Base-by-base conservation (phyloP, 2,329 filamentous ascomycete species). In the Mariannaea elegans region DNA sequence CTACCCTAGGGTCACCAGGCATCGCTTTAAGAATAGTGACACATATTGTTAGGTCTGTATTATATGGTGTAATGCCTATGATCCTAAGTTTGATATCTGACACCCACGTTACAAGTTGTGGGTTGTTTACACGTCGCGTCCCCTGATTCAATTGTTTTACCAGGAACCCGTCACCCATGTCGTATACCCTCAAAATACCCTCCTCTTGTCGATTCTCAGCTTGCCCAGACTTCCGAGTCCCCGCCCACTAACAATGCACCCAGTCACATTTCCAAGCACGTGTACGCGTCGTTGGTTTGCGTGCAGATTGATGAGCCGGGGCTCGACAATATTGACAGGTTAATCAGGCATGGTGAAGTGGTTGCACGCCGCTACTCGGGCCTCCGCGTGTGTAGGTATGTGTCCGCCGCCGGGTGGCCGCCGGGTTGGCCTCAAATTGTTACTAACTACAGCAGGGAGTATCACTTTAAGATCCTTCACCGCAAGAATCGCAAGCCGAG, bases 211-310 rank as follows among this genome's bases (percentile, higher is more conserved):
- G 44, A 50, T 41, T 49, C 59, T 62, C 53, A 45, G 39, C 27
- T 50, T 44, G 55, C 48, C 41, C 29, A 58, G 29, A 39, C 41
- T 41, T n/a, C 23, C 52, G 4, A 13, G 32, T 24, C 39, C 60
- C 55, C 47, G 55, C 16, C 32, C 34, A 32, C 38, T 49, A 60
- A 61, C 7, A 67, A 67, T 63, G 65, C 68, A 63, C 56, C 55
- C 48, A 61, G 66, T 70, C 63, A 67, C 66, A 68, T 62, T 71
- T 58, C 23, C 56, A 54, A 51, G 53, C 65, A 71, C 66, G 66
- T 71, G 66, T 67, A 52, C 67, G 55, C 42, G 64, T 65, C 65
- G 60, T 70, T 67, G 65, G 58, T 65, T 65, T 69, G 66, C 63
- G 63, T 64, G 59, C 49, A 65, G 53, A 39, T 49, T 14, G 41